phyloP scores from a whole-genome alignment of 2,329 filamentous ascomycete species.

The Exophiala aquamarina region DNA sequence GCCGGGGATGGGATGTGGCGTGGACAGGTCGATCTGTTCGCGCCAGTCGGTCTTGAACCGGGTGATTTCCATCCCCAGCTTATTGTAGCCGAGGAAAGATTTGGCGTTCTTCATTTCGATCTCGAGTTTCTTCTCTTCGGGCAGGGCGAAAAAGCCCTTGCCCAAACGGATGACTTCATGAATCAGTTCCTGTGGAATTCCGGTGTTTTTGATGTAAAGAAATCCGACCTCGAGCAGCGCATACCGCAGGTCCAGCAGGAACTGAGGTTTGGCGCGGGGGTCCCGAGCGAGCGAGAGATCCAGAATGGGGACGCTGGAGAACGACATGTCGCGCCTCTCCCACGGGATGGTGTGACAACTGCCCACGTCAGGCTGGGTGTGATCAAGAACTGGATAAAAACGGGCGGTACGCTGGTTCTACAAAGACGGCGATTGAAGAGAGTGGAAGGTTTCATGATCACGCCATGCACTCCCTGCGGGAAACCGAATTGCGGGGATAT shows the following conservation, averaged over 20 bases:
- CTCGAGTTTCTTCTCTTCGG: conserved; percentile 70
- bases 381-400: too few relatives aligned
- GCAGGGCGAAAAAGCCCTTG: conserved; percentile 73
- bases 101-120: conserved; percentile 74
- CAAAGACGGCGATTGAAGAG: too few relatives aligned
- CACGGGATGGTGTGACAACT: too few relatives aligned
- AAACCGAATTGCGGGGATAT: too few relatives aligned
- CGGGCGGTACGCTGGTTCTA: too few relatives aligned
- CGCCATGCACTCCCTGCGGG: too few relatives aligned
- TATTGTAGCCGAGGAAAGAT: conserved; percentile 59
- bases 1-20: conserved; percentile 67
- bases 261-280: conserved; percentile 67
- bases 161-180: conserved; percentile 66
- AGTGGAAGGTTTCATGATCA: too few relatives aligned
- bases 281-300: conserved; percentile 68
- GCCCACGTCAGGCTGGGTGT: too few relatives aligned
- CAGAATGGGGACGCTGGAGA: conserved; percentile 65
- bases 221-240: conserved; percentile 86
- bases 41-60: conserved; percentile 74
- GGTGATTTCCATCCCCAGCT: conserved; percentile 63
- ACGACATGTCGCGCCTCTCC: conserved; percentile 12
- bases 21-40: conserved; percentile 85
- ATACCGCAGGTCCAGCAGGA: conserved; percentile 69
- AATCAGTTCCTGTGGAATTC: conserved; percentile 66
- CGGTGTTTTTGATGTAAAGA: conserved; percentile 78